Conservation (phyloP, 768 basidiomycete species). For the Lepiota venenata region DNA sequence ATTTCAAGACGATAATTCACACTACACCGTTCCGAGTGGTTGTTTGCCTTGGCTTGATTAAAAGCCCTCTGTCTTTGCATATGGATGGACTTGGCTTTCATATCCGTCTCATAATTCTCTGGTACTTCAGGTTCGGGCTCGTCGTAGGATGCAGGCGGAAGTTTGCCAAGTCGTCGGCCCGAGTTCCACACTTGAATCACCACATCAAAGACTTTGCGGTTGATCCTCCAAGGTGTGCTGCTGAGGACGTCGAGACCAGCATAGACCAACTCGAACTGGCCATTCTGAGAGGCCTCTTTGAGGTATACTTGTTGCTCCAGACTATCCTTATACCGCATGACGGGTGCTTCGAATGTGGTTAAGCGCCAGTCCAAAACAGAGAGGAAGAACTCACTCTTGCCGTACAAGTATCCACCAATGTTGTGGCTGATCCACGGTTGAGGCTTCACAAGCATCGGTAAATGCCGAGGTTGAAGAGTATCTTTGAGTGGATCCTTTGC, state of each 20-base stretch:
- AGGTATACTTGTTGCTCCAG: constrained; percentile 82
- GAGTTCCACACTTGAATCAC: constrained; percentile 85
- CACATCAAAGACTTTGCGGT: constrained; percentile 70
- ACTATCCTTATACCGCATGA: constrained; percentile 93
- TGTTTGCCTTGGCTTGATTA: constrained; percentile 62
- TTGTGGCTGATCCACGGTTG: constrained; percentile 80
- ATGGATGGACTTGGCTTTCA: constrained; percentile 50
- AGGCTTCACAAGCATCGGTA: constrained; percentile 94
- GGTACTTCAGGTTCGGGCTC: constrained; percentile 60
- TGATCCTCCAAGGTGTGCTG: constrained; percentile 87
- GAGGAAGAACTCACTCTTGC: constrained; percentile 49
- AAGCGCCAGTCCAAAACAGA: background rate
- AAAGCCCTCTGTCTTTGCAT: constrained; percentile 52
- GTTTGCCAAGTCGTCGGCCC: constrained; percentile 77
- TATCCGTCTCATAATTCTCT: constrained; percentile 42
- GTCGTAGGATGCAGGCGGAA: constrained; percentile 73
- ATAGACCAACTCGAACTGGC: constrained; percentile 81
- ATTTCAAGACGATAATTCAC: constrained; percentile 98
- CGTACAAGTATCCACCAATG: constrained; percentile 82
- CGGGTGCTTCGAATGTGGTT: constrained; percentile 40
- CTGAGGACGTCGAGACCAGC: constrained; percentile 90
- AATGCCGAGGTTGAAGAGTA: constrained; percentile 85
- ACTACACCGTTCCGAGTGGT: constrained; percentile 89
- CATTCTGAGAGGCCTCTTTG: constrained; percentile 63
- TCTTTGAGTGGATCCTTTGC: constrained; percentile 68